Base-by-base conservation (phyloP, 306 rosid species). In the Begonia masoniana region DNA sequence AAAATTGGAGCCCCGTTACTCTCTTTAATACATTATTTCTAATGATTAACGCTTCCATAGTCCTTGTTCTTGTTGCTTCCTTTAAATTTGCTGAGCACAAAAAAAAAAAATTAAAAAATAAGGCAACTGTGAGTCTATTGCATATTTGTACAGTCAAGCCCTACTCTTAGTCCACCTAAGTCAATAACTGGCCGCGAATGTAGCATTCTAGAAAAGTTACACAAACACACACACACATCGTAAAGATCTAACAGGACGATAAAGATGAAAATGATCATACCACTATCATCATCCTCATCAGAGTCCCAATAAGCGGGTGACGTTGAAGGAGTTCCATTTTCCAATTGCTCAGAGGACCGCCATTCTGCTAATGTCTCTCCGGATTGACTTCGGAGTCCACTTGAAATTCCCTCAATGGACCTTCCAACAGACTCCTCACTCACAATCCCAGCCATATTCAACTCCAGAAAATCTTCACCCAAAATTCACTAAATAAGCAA, bases 271-370 rank as follows among this genome's bases (percentile, higher is more conserved):
- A 60, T 6, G 53, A 69, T 59, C 62, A 55, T 67, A 80, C 93
- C 88, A 74, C 42, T 83, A 41, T 92, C 99, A 2, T 82, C 84
- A 0, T 87, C 96, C 0, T 92, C 96, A 12, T 92, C 99, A 16
- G 89, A 77, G 63, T 92, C 99, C 99, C 99, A 92, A 55, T 81
- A 87, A 50, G 96, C 88, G 10, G 99, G 99, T 12, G 99, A 87
- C 60, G 96, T 87, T 5, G 95, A 92, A 6, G 96, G 70, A 15
- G 61, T 81, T 67, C 93, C 99, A 74, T 87, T 87, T 74, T 92
- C 99, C 82, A 92, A 95, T 77, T 92, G 99, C 76, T 92, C 99
- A 13, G 93, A 83, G 63, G 93, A 92, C 62, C 95, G 79, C 96
- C 99, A 92, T 72, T 92, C 95, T 0, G 95, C 89, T 79, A 92